Base-by-base conservation (phyloP, 1,284 basidiomycete genomes). In the Thecaphora frezii region DNA sequence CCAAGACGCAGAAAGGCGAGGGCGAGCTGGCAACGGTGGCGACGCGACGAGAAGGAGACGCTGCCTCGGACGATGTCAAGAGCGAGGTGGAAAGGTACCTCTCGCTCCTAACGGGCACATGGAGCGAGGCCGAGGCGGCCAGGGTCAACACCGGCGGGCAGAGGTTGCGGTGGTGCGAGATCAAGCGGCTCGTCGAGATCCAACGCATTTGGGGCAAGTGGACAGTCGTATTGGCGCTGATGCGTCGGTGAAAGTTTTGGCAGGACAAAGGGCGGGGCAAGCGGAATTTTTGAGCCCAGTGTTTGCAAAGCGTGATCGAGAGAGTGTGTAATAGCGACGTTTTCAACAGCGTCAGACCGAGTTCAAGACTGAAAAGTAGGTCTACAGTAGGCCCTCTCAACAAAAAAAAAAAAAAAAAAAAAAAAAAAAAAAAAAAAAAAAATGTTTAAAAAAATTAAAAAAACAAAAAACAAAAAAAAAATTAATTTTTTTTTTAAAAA, bases 151-250 rank as follows among this genome's bases (percentile, higher is more conserved):
- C 14, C 18, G 23, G 10, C 23, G 22, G 12, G 16, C 5, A 2
- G 13, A 10, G 8, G 26, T 13, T 7, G 23, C 38, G 22, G 8
- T 39, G 12, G 47, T n/a, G 16, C 33, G 41, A 48, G 44, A 39
- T 48, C 10, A 16, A 25, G 19, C 22, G 51, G 16, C 44, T 63
- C 14, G 16, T 63, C 3, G 60, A 63, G 52, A 46, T 63, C 53
- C 59, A 54, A 41, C 19, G 53, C 13, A 26, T 54, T 24, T 44
- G 52, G 36, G 51, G 28, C 2, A 47, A 52, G n/a, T 58, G 49
- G 58, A 51, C 59, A 51, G 40, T 63, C 14, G 60, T 63, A 7
- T 21, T 63, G 12, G 60, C 55, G 19, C 51, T 58, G 14, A 21
- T 41, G 21, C 19, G 40, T 5, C 19, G 40, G 19, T 41, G 21